Conservation (phyloP, 2,329 filamentous ascomycete genomes). For the Exophiala calicioides region DNA sequence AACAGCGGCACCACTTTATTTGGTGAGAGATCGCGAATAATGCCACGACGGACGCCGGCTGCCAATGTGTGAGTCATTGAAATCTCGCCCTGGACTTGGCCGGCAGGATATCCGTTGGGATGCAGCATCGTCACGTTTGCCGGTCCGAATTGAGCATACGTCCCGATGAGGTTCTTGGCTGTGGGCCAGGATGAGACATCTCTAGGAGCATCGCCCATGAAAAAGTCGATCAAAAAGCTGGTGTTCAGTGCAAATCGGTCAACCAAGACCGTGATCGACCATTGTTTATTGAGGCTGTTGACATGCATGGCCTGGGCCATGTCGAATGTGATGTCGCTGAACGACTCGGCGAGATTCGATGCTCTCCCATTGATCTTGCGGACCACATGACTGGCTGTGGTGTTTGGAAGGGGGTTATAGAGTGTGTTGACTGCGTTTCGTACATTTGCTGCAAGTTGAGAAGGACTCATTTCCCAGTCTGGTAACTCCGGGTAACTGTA, state of each 20-base stretch:
- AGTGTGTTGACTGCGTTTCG: slow-evolving; percentile 59
- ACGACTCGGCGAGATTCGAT: slow-evolving; percentile 37
- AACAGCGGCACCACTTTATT: slow-evolving; percentile 28
- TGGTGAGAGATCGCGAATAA: slow-evolving; percentile 22
- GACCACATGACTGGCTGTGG: slow-evolving; percentile 3
- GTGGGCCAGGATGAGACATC: slow-evolving; percentile 54
- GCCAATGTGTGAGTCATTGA: slow-evolving; percentile 29
- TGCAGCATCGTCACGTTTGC: slow-evolving; percentile 20
- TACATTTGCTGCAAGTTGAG: slow-evolving; percentile 42
- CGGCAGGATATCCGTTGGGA: slow-evolving; percentile 17
- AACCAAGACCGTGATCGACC: slow-evolving; percentile 67
- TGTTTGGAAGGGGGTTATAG: slow-evolving; percentile 51
- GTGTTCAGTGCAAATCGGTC: slow-evolving; percentile 55
- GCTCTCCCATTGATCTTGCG: slow-evolving; percentile 34
- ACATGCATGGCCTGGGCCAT: slow-evolving; percentile 25
- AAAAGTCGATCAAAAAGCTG: slow-evolving; percentile 68
- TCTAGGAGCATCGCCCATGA: slow-evolving; percentile 58
- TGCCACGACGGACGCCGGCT: slow-evolving; percentile 25
- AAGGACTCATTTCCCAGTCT: slow-evolving; percentile 42
- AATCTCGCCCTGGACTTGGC: slow-evolving; percentile 25
- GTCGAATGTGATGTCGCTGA: slow-evolving; percentile 31
- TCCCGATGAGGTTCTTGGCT: slow-evolving; percentile 61
- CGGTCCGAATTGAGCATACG: slow-evolving; percentile 56
- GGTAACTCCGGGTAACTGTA: slow-evolving; percentile 73
- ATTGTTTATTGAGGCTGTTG: slow-evolving; percentile 51